Percentiles rank a stretch among this genome's conserved stretches.
phyloP scores from a whole-genome alignment of 2,329 filamentous ascomycete species.

The Sclerotinia nivalis region DNA sequence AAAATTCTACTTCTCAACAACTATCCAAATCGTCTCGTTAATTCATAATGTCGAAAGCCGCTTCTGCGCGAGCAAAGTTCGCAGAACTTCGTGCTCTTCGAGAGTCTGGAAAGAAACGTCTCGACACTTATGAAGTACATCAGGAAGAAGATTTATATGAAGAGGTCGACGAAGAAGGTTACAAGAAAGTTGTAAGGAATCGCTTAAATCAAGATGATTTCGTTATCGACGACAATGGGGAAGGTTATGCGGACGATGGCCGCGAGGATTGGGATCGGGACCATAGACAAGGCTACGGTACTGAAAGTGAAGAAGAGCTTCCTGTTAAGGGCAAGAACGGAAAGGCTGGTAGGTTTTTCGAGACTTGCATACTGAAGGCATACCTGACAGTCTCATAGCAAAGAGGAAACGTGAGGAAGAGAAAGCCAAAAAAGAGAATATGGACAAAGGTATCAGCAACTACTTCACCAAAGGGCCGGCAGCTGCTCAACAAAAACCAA shows the following conservation, averaged over 20 bases:
- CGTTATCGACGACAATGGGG: conserved; percentile 96
- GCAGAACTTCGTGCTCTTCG: conserved; percentile 84
- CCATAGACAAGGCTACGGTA: conserved; percentile 60
- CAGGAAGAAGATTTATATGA: conserved; percentile 88
- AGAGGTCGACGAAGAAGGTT: conserved; percentile 93
- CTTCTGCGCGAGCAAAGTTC: conserved; percentile 49
- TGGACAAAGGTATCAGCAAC: conserved; percentile 88
- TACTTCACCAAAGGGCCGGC: conserved; percentile 82
- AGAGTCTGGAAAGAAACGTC: conserved; percentile 85
- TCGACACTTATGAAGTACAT: conserved; percentile 82
- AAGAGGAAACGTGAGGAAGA: conserved; percentile 90
- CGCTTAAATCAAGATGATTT: conserved; percentile 95
- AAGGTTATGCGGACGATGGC: conserved; percentile 94
- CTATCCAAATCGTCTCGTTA: neutral
- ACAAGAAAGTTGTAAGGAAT: conserved; percentile 91
- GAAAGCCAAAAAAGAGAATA: conserved; percentile 78
- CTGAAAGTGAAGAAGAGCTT: conserved; percentile 72
- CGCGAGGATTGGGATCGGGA: conserved; percentile 81
- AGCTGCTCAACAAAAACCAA: conserved; percentile 71
- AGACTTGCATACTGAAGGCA: neutral
- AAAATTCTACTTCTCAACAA: conserved; percentile 6
- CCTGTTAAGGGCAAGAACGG: conserved; percentile 52
- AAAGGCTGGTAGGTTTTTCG: conserved; percentile 41
- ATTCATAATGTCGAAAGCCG: conserved; percentile 41
- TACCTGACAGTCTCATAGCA: conserved; percentile 49